A percentile compares a stretch with the other conserved stretches of the same genome.
phyloP scores from a whole-genome alignment of 2,329 filamentous ascomycete species.

The Paraconiothyrium sp. region DNA sequence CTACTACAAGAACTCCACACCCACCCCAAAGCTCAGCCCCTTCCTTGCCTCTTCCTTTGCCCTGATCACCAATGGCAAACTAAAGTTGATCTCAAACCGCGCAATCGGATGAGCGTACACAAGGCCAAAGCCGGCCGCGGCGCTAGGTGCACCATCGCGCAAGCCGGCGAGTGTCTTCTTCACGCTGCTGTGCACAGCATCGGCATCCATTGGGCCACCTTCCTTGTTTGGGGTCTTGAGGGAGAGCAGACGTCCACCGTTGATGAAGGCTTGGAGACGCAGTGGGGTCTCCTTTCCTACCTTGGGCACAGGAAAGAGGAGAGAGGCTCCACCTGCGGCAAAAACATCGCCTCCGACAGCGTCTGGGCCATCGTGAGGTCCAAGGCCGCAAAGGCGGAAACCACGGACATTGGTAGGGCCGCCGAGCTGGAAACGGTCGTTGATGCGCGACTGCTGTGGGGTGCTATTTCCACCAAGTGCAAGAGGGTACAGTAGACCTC shows the following conservation, averaged over 20 bases:
- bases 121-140: slow-evolving; percentile 86
- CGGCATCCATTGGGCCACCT: slow-evolving; percentile 55
- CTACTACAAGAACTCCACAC: slow-evolving; percentile 89
- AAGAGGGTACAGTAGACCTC: slow-evolving; percentile 85
- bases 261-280: slow-evolving; percentile 88
- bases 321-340: slow-evolving; percentile 85
- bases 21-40: slow-evolving; percentile 93
- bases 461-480: slow-evolving; percentile 66
- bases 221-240: slow-evolving; percentile 64
- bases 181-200: slow-evolving; percentile 65
- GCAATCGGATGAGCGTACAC: slow-evolving; percentile 96
- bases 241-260: slow-evolving; percentile 84
- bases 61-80: slow-evolving; percentile 81
- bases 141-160: slow-evolving; percentile 78
- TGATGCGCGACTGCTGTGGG: slow-evolving; percentile 78
- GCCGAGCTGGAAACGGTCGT: slow-evolving; percentile 94
- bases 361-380: slow-evolving; percentile 85
- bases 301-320: slow-evolving; percentile 85
- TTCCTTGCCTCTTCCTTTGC: slow-evolving; percentile 89
- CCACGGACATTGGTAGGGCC: slow-evolving; percentile 94
- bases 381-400: slow-evolving; percentile 88
- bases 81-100: slow-evolving; percentile 95
- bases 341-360: slow-evolving; percentile 92
- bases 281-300: slow-evolving; percentile 84
- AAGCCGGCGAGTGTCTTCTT: slow-evolving; percentile 74